Base-by-base conservation (phyloP, 2,329 filamentous ascomycete species). In the Fusarium tricinctum region DNA sequence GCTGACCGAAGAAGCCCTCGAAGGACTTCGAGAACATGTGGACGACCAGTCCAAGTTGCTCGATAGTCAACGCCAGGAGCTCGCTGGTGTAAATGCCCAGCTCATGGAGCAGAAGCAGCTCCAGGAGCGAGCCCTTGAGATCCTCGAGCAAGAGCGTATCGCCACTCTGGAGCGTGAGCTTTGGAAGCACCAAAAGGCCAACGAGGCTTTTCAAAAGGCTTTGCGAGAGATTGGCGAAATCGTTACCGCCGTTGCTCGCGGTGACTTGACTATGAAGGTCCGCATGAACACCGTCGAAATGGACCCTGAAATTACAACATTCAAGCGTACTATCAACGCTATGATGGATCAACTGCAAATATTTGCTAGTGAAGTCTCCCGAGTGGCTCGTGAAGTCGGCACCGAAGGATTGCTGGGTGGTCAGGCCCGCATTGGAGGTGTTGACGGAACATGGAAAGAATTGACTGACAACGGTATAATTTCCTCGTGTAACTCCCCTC, bases 271-370 rank as follows among this genome's bases (percentile, higher is more conserved):
- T 79, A 97, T 97, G 85, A 97, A 97, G 82, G 95, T 97, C 68
- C 89, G 95, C 75, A 97, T 98, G 79, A 96, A 97, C 78, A 92
- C 92, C 6, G 91, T 97, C 71, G 95, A 98, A 82, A 96, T 97
- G 91, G 95, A 98, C 84, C 94, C 94, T 28, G 95, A 98, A 85
- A 98, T 98, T 76, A 96, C 94, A 28, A 94, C 93, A 12, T 98
- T 98, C 85, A 98, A 98, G 82, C 91, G 93, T 74, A 97, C 95
- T 66, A 98, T 98, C 83, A 98, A 98, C 79, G 97, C 92, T 71
- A 98, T 98, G 95, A 97, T 98, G 89, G 95, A 98, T 77, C 95
- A 97, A 80, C 86, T 98, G 62, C 94, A 97, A 78, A 92, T 97
- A 63, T 98, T 98, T 80, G 95, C 95, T 69, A 97, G 93, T 79